These are phyloP conservation scores for Artemisia annua DNA, from an alignment of 129 eudicot species.

Conservation along the genomic window DNA sequence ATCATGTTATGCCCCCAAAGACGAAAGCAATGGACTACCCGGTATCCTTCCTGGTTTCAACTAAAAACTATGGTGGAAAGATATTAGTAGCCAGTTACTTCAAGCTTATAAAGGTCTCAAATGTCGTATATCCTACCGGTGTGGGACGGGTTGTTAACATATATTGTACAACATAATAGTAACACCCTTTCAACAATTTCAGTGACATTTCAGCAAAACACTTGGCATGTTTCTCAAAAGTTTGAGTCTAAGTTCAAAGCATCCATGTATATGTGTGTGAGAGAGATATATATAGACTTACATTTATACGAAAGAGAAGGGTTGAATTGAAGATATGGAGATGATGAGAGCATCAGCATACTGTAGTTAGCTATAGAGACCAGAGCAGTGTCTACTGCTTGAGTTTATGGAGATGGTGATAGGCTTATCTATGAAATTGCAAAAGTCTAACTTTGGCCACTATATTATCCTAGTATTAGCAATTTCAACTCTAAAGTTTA, in stretches of 20 bases:
- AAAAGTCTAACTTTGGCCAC: constrained; percentile 17
- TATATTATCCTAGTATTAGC: constrained; percentile 1
- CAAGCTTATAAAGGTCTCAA: too few species aligned
- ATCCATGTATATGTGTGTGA: neutral
- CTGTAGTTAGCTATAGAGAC: constrained; percentile 19
- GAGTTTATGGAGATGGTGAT: constrained; percentile 19
- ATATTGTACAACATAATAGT: too few species aligned
- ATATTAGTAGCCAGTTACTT: too few species aligned
- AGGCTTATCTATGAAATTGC: constrained; percentile 29
- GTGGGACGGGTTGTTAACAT: too few species aligned
- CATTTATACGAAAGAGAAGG: constrained; percentile 40
- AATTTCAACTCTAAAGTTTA: constrained; percentile 20
- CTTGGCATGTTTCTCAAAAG: constrained; percentile 18
- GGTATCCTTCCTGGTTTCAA: too few species aligned
- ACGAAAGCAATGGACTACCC: too few species aligned
- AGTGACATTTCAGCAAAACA: constrained; percentile 28
- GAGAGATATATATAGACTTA: constrained; percentile 21
- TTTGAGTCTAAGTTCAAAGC: neutral
- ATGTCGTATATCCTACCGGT: too few species aligned
- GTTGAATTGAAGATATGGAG: constrained; percentile 43
- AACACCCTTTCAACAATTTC: neutral
- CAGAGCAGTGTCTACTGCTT: neutral
- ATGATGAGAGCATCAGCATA: constrained; percentile 59
- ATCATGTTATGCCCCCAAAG: too few species aligned
- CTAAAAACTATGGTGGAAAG: too few species aligned